Evolutionary conservation across 441 rosid genomes (phyloP), one percentile per base, ranked within the genome.

Genomic region (Populus hybrid): DNA sequence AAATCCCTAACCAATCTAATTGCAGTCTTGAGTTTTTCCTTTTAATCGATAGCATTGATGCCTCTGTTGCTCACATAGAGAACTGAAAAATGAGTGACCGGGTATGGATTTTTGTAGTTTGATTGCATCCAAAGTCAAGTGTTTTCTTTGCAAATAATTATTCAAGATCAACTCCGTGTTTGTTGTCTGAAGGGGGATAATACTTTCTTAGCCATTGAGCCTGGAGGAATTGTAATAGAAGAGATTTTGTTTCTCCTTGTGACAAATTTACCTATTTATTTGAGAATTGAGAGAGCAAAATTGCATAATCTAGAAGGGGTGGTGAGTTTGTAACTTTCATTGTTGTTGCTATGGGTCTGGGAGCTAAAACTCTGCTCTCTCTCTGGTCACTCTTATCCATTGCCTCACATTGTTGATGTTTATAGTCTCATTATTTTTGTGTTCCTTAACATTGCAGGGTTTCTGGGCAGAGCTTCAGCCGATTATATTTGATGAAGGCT

Each of bases 381-480:
- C 3, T 29, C 36, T 16, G 42, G 20, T 12, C 9, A 23, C 16
- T 6, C 9, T 36, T 11, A 3, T 33, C 0, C 12, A 2, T 8
- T 2, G 38, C 26, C n/a, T 36, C 11, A 4, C 20, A 18, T 40
- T 20, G 23, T 53, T 12, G 23, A 18, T 29, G 23, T 8, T 71
- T 6, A 24, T 40, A 23, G 21, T 36, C 73, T 35, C 53, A 28
- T 31, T 33, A 1, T 69, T 0, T n/a, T 23, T 21, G 11, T 23
- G 29, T 4, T 6, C 7, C 3, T 69, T 38, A n/a, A 26, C 20
- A 38, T 80, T 80, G 85, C 95, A 95, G 99, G 85, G 97, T 92
- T 83, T 87, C 97, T 20, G 98, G 98, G 36, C 99, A 93, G 88
- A 95, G 88, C 90, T 93, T 92, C 87, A 91, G 89, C 87, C 89